Evolutionary conservation across 495 filamentous ascomycete genomes (phyloP), one percentile per base, ranked within the genome.

Genomic region (Talaromyces trachyspermus): DNA sequence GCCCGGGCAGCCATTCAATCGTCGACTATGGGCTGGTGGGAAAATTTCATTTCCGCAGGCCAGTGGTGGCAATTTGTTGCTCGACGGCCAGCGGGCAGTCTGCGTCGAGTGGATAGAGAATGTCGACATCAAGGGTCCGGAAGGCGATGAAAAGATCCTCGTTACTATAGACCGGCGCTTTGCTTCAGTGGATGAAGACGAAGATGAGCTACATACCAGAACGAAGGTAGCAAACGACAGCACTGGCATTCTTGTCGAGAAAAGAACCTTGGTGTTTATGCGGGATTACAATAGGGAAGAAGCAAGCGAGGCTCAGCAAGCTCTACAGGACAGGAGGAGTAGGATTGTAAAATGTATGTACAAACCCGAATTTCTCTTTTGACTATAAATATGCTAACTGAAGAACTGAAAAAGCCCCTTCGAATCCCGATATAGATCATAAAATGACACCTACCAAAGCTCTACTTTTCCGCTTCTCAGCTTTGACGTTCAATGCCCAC

Each of bases 401-500:
- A 42, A 42, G 20, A 23, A 2, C 8, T 18, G 5, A n/a, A 14
- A 20, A 50, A 73, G 70, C 63, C 19, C 65, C 66, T 4, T 51
- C 60, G 5, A 27, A 61, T 8, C 74, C 84, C 3, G 68, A 77
- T n/a, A 81, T 83, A 53, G 74, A 69, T 14, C 75, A 84, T 57
- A 66, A 62, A 1, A 66, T 94, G 12, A 68, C 56, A 0, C 86
- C 87, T 0, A 81, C 79, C 12, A 65, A 74, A 3, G 65, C 74
- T 18, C 70, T 95, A 0, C 76, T 95, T 23, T 91, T 89, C 64
- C 80, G 86, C n/a, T 95, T 85, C 66, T 87, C 81, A 23, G 86
- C 86, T 0, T 74, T 95, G 14, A 88, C 83, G 4, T 88, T 85
- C 74, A 95, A 95, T 61, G 85, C 87, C 5, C 89, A 95, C 58